Evolutionary conservation across 208 protist species (phyloP).

Genomic region (Trypanosoma grayi): DNA sequence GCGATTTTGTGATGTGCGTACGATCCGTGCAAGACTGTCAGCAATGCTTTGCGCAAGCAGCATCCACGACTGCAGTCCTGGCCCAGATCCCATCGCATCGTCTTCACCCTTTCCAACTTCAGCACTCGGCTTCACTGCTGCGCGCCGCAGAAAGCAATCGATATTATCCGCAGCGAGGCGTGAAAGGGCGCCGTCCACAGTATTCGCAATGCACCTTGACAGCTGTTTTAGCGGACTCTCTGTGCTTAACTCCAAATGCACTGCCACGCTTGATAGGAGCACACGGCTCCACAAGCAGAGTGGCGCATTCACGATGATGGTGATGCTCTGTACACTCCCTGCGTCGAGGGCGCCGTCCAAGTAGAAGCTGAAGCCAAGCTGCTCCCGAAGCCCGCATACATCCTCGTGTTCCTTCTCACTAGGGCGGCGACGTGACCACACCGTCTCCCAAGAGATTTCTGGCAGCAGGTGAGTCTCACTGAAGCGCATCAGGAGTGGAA

Average conservation of each 20-base stretch:
- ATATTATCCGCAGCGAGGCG: constrained; percentile 42
- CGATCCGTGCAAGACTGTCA: constrained; percentile 53
- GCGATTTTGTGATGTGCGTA: constrained; percentile 39
- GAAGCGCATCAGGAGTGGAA: constrained; percentile 25
- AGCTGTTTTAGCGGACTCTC: not conserved
- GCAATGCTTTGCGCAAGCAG: constrained; percentile 49
- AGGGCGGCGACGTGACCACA: constrained; percentile 2
- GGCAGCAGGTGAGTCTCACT: constrained; percentile 25
- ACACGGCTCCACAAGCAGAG: constrained; percentile 6
- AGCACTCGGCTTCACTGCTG: not conserved
- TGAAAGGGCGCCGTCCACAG: constrained; percentile 34
- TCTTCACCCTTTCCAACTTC: not conserved
- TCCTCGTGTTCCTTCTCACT: constrained; percentile 1
- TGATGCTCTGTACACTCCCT: constrained; percentile 21
- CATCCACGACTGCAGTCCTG: constrained; percentile 5
- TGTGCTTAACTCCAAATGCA: not conserved
- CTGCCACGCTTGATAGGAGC: not conserved
- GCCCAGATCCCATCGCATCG: not conserved
- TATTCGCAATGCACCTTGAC: constrained; percentile 32
- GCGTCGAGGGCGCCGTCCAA: constrained; percentile 24
- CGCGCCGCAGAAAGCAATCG: constrained; percentile 41
- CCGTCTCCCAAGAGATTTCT: constrained; percentile 19
- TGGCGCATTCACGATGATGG: constrained; percentile 23
- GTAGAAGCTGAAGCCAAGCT: constrained; percentile 27
- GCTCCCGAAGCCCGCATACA: constrained; percentile 21